Percentiles rank a stretch among this genome's conserved stretches.
These are phyloP conservation scores for Ochromonas danica DNA, from an alignment of 108 stramenopile species.

Conservation along the genomic window DNA sequence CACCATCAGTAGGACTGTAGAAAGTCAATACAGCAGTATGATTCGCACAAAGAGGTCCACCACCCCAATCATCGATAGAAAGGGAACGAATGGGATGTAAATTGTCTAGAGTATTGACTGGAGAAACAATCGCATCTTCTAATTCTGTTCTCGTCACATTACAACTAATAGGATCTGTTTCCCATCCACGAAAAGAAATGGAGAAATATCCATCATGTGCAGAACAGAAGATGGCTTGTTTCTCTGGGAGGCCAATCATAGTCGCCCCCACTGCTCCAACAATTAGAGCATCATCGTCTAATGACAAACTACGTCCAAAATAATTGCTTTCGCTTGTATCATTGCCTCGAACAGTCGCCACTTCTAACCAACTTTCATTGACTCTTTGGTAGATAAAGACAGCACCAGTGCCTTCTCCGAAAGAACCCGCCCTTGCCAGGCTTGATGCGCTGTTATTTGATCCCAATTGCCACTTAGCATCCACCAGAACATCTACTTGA, in stretches of 20 bases:
- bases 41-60: conserved; percentile 33
- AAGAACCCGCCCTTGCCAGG: conserved; percentile 47
- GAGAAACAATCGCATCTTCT: conserved; percentile 51
- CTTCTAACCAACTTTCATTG: conserved; percentile 54
- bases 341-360: conserved; percentile 51
- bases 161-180: conserved; percentile 53
- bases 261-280: conserved; percentile 68
- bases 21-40: conserved; percentile 34
- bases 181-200: conserved; percentile 65
- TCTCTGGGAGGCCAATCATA: conserved; percentile 59
- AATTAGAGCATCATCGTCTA: conserved; percentile 49
- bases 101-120: conserved; percentile 56
- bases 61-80: conserved; percentile 36
- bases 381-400: conserved; percentile 55
- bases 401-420: conserved; percentile 56
- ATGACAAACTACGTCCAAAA: conserved; percentile 59
- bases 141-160: conserved; percentile 59
- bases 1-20: conserved; percentile 31
- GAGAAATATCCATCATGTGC: conserved; percentile 58
- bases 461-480: conserved; percentile 41
- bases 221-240: conserved; percentile 58
- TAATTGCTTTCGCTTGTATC: conserved; percentile 60
- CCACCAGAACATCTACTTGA: conserved; percentile 59
- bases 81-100: conserved; percentile 57
- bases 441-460: conserved; percentile 27